phyloP scores from a whole-genome alignment of 805 yeast genomes.

The Debaryomyces hansenii region DNA sequence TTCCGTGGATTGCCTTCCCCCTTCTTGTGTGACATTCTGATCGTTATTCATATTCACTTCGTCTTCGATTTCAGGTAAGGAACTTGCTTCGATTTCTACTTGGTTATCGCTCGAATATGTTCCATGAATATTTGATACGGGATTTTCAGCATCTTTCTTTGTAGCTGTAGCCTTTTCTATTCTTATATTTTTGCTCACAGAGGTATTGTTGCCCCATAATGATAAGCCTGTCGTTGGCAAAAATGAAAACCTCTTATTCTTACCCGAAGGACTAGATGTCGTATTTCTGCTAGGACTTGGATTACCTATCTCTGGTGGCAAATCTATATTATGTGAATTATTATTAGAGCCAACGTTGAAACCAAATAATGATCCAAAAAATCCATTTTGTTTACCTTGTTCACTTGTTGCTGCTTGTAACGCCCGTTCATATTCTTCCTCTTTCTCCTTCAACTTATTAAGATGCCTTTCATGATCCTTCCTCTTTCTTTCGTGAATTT shows the following conservation, averaged over 20 bases:
- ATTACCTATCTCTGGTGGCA: background rate
- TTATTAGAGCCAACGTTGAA: conserved; percentile 8
- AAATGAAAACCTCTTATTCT: conserved; percentile 18
- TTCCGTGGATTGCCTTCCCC: too few relatives aligned
- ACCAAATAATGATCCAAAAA: conserved; percentile 34
- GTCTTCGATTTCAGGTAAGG: too few relatives aligned
- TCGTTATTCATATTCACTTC: too few relatives aligned
- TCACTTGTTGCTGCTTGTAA: conserved; percentile 26
- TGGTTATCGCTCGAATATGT: too few relatives aligned
- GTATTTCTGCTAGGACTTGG: background rate
- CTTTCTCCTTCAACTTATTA: conserved; percentile 33
- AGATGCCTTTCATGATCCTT: conserved; percentile 40
- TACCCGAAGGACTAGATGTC: conserved; percentile 1
- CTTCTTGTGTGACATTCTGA: too few relatives aligned
- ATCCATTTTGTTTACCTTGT: conserved; percentile 22
- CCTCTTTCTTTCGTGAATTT: conserved; percentile 38
- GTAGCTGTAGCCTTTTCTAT: too few relatives aligned
- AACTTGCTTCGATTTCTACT: too few relatives aligned
- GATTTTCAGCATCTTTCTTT: too few relatives aligned
- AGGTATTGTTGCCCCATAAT: background rate
- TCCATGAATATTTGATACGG: too few relatives aligned
- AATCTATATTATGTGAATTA: background rate
- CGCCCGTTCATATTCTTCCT: conserved; percentile 37
- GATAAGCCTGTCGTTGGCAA: conserved; percentile 13
- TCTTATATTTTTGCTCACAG: too few relatives aligned